These are phyloP conservation scores for Pyrenochaeta sp. DNA, from an alignment of 2,329 filamentous ascomycete species.

Conservation along the genomic window DNA sequence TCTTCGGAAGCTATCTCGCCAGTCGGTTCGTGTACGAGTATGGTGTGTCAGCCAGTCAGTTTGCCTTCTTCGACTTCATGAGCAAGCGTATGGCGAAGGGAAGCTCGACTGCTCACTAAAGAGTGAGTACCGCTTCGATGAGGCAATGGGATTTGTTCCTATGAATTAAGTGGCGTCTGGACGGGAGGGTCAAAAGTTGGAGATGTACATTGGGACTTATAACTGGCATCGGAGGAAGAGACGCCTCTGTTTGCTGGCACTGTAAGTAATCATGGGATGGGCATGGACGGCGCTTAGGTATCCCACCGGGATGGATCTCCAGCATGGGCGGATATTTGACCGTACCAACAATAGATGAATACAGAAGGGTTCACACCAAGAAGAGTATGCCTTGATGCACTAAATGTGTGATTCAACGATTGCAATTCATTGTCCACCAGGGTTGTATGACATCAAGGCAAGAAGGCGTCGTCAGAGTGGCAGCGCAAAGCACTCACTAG, in stretches of 20 bases:
- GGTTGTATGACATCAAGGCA: neutral
- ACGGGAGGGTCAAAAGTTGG: neutral
- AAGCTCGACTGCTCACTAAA: slow-evolving; percentile 11
- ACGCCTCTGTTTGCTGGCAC: neutral
- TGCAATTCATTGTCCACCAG: neutral
- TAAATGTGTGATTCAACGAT: neutral
- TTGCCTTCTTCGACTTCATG: slow-evolving; percentile 96
- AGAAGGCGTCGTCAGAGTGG: neutral
- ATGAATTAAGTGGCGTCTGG: slow-evolving; percentile 1
- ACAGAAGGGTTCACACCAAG: slow-evolving; percentile 4
- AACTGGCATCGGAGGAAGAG: neutral
- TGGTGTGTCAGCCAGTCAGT: slow-evolving; percentile 90
- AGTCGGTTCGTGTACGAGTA: slow-evolving; percentile 97
- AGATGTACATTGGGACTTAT: neutral
- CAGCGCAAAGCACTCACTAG: neutral
- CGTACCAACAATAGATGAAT: slow-evolving; percentile 16
- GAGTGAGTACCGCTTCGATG: neutral
- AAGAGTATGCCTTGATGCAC: neutral
- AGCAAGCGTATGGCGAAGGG: slow-evolving; percentile 57
- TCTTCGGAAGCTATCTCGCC: slow-evolving; percentile 95
- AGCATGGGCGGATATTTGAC: slow-evolving; percentile 9
- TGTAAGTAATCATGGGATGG: neutral
- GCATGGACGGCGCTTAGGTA: slow-evolving; percentile 15
- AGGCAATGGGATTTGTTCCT: neutral
- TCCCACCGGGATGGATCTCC: slow-evolving; percentile 8